These are phyloP conservation scores for Alternaria sp. DNA, from an alignment of 2,329 filamentous ascomycete species.

Conservation along the genomic window DNA sequence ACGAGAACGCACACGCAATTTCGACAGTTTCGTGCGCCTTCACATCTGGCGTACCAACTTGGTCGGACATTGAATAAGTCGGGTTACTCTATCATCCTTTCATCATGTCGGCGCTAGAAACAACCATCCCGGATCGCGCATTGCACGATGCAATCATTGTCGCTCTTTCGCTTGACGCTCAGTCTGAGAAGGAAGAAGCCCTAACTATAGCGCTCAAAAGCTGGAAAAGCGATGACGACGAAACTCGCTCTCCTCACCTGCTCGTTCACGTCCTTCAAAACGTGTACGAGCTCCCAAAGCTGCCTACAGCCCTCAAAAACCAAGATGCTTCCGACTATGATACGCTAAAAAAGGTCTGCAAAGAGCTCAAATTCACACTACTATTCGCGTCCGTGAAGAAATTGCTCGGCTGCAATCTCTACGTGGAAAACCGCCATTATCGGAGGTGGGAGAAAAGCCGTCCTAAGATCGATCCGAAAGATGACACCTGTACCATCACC, in stretches of 20 bases:
- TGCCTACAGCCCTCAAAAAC: not conserved
- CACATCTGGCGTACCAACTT: no score
- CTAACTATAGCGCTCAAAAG: not conserved
- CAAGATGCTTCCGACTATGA: not conserved
- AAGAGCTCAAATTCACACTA: not conserved
- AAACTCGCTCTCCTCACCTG: not conserved
- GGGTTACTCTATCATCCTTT: no score
- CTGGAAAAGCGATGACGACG: not conserved
- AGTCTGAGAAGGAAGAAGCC: not conserved
- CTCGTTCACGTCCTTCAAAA: not conserved
- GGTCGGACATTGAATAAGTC: no score
- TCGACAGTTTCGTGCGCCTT: no score
- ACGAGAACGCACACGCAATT: no score
- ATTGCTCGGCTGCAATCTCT: not conserved
- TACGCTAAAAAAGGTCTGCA: not conserved
- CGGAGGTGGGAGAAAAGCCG: not conserved
- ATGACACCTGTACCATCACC: not conserved
- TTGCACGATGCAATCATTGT: no score
- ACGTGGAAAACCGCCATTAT: not conserved
- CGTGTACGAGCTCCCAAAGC: not conserved
- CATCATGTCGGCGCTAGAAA: no score
- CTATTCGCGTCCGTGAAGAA: not conserved
- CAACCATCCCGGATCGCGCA: no score
- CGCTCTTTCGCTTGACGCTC: not conserved
- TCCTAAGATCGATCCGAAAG: not conserved